These are phyloP conservation scores for Dorcoceras hygrometricum DNA, from an alignment of 257 asterid genomes.

Conservation along the genomic window DNA sequence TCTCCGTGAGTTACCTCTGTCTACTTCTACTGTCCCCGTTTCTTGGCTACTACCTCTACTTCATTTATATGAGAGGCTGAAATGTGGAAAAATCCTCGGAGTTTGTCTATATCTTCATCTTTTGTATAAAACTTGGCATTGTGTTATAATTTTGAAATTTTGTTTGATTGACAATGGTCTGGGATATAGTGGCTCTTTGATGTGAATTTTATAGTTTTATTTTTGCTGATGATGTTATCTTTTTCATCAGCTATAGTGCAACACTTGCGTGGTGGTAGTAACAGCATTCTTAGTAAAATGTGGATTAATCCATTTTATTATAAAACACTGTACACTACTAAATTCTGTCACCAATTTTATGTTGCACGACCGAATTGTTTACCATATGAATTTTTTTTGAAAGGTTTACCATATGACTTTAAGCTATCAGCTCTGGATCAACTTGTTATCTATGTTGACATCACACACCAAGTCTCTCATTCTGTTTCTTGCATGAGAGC, in stretches of 20 bases:
- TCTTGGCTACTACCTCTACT: not conserved
- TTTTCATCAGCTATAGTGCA: not conserved
- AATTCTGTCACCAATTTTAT: not conserved
- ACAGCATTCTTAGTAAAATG: not conserved
- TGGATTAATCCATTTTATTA: not conserved
- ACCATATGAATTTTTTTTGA: too few relatives aligned
- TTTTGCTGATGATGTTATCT: not conserved
- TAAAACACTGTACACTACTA: too few relatives aligned
- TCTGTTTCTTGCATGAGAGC: conserved; percentile 16
- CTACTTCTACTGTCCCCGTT: conserved; percentile 9
- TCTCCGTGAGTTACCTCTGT: conserved; percentile 47
- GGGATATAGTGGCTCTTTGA: not conserved
- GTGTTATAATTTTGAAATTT: not conserved
- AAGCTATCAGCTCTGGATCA: not conserved
- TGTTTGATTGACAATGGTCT: conserved; percentile 6
- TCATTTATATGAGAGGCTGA: not conserved
- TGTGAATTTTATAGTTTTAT: not conserved
- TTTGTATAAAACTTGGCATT: not conserved
- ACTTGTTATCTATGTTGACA: conserved; percentile 4
- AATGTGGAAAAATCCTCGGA: not conserved
- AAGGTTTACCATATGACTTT: not conserved
- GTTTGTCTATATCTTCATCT: not conserved
- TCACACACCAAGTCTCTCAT: not conserved
- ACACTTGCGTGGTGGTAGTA: not conserved
- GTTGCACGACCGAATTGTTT: not conserved